Conservation (phyloP, 2,329 filamentous ascomycete species). For the Exutisphaerella laricina region DNA sequence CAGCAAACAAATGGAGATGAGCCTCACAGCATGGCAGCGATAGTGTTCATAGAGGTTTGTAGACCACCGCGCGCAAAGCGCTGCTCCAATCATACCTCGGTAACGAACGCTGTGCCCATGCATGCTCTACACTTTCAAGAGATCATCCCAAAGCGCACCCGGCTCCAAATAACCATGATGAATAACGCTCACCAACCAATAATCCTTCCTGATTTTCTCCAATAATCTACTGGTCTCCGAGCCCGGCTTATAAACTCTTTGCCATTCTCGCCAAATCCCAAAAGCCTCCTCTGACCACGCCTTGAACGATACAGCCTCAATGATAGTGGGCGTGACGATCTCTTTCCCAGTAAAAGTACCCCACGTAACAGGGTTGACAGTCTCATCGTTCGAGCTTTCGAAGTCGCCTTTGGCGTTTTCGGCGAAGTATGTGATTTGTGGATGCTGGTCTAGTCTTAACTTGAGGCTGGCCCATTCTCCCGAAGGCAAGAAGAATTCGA, state of each 20-base stretch:
- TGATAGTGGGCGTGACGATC: constrained; percentile 92
- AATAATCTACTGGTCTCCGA: constrained; percentile 68
- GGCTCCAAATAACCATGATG: constrained; percentile 70
- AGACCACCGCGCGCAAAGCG: too few relatives aligned
- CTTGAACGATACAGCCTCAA: constrained; percentile 88
- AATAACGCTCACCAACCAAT: constrained; percentile 88
- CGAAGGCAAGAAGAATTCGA: constrained; percentile 84
- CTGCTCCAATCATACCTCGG: too few relatives aligned
- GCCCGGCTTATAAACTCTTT: constrained; percentile 72
- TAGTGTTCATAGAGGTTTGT: too few relatives aligned
- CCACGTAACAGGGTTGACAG: constrained; percentile 94
- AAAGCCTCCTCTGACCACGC: constrained; percentile 96
- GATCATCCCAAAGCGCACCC: constrained; percentile 62
- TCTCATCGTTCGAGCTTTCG: constrained; percentile 58
- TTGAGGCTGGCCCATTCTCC: constrained; percentile 66
- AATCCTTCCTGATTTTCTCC: constrained; percentile 59
- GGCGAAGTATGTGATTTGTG: constrained; percentile 80
- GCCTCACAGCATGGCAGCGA: too few relatives aligned
- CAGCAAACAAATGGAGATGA: too few relatives aligned
- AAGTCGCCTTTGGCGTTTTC: constrained; percentile 74
- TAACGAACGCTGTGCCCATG: background rate
- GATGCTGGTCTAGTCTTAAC: constrained; percentile 58
- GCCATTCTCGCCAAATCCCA: constrained; percentile 92
- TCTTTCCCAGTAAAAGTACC: constrained; percentile 93
- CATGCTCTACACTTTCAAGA: constrained; percentile 8